These are phyloP conservation scores for Cladosporium colombiae DNA, from an alignment of 2,329 filamentous ascomycete genomes.

Conservation along the genomic window DNA sequence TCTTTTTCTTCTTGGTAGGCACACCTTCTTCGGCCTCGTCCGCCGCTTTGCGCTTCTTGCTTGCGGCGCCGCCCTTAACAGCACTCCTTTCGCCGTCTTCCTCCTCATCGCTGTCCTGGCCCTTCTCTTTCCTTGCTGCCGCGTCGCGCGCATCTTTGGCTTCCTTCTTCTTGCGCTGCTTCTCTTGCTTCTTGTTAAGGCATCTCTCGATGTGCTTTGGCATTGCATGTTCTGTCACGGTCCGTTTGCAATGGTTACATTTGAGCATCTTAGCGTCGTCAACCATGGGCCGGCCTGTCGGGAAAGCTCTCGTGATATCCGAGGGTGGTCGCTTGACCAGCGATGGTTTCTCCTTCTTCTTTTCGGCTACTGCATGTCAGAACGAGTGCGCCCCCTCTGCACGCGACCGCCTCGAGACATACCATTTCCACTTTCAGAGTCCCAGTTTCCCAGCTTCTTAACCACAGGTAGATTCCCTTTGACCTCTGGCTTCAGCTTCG, in stretches of 20 bases:
- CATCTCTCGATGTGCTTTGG: slow-evolving; percentile 82
- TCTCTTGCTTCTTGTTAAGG: slow-evolving; percentile 75
- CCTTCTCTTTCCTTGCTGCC: slow-evolving; percentile 48
- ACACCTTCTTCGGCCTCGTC: slow-evolving; percentile 67
- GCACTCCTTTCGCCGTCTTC: slow-evolving; percentile 36
- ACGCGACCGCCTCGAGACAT: slow-evolving; percentile 1
- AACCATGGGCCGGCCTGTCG: slow-evolving; percentile 76
- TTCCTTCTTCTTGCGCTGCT: slow-evolving; percentile 62
- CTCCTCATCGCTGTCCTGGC: slow-evolving; percentile 42
- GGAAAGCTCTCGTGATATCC: slow-evolving; percentile 74
- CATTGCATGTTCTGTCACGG: slow-evolving; percentile 72
- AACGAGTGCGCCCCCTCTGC: background rate
- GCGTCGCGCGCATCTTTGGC: slow-evolving; percentile 59
- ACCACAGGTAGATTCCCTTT: slow-evolving; percentile 34
- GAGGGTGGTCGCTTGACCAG: slow-evolving; percentile 67
- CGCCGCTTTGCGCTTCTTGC: slow-evolving; percentile 49
- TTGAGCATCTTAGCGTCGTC: slow-evolving; percentile 74
- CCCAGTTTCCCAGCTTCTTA: slow-evolving; percentile 38
- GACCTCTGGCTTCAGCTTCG: slow-evolving; percentile 31
- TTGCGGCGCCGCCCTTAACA: slow-evolving; percentile 35
- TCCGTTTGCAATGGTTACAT: slow-evolving; percentile 95
- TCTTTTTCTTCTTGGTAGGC: slow-evolving; percentile 83
- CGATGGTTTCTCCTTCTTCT: slow-evolving; percentile 21
- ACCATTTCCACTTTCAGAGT: slow-evolving; percentile 32
- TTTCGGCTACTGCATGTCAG: slow-evolving; percentile 16